Conservation (phyloP, 495 filamentous ascomycete genomes). For the Oleoguttula mirabilis region DNA sequence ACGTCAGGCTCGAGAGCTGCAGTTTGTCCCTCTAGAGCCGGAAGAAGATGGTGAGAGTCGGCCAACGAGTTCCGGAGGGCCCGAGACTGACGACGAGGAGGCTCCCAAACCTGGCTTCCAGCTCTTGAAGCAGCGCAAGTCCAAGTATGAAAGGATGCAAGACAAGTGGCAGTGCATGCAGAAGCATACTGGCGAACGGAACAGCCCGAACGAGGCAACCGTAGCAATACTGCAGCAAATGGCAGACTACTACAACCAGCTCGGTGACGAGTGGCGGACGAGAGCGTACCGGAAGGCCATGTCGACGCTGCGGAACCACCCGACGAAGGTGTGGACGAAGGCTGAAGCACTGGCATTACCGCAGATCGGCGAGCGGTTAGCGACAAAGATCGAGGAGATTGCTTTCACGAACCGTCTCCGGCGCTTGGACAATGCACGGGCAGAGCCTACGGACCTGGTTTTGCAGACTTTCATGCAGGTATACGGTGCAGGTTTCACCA, state of each 20-base stretch:
- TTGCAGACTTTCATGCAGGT: slow-evolving; percentile 62
- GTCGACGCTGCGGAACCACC: slow-evolving; percentile 54
- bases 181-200: slow-evolving; percentile 35
- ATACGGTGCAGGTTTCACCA: slow-evolving; percentile 62
- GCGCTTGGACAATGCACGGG: slow-evolving; percentile 55
- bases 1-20: slow-evolving; percentile 39
- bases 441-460: slow-evolving; percentile 50
- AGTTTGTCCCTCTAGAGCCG: slow-evolving; percentile 35
- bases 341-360: slow-evolving; percentile 57
- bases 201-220: slow-evolving; percentile 59
- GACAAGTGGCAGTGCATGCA: slow-evolving; percentile 59
- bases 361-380: slow-evolving; percentile 63
- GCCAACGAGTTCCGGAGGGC: slow-evolving; percentile 15
- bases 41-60: slow-evolving; percentile 21
- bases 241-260: slow-evolving; percentile 65
- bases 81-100: slow-evolving; percentile 18
- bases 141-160: slow-evolving; percentile 24
- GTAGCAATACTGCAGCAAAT: slow-evolving; percentile 73
- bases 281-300: slow-evolving; percentile 75
- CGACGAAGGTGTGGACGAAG: slow-evolving; percentile 50
- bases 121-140: background rate
- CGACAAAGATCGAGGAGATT: slow-evolving; percentile 87
- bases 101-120: background rate
- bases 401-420: slow-evolving; percentile 61
- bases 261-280: slow-evolving; percentile 67